Evolutionary conservation across 1,284 basidiomycete species (phyloP).

Genomic region (Baeospora myosura): DNA sequence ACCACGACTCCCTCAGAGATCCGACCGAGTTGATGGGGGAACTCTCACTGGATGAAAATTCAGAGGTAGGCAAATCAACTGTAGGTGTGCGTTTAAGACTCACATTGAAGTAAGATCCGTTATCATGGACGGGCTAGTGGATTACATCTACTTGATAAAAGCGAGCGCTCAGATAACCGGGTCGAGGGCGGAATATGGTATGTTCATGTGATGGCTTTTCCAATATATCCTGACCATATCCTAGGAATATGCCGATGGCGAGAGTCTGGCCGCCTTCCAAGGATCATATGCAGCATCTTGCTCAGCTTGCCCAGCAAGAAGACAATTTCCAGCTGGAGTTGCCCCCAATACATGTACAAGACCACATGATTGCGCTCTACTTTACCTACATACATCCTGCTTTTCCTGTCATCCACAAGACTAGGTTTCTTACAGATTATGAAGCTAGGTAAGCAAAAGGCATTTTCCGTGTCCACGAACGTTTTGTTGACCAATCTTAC

Average conservation of each 20-base stretch:
- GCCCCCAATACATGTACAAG: slow-evolving; percentile 53
- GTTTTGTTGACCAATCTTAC: too few species aligned
- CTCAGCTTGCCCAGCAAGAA: slow-evolving; percentile 24
- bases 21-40: slow-evolving; percentile 58
- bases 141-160: slow-evolving; percentile 64
- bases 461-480: too few species aligned
- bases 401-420: slow-evolving; percentile 67
- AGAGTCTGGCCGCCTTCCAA: slow-evolving; percentile 83
- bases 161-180: slow-evolving; percentile 51
- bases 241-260: slow-evolving; percentile 73
- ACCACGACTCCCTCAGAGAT: slow-evolving; percentile 33
- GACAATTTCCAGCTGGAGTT: slow-evolving; percentile 35
- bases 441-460: too few species aligned
- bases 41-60: slow-evolving; percentile 76
- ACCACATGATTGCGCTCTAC: slow-evolving; percentile 67
- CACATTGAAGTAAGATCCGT: slow-evolving; percentile 76
- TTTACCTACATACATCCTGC: slow-evolving; percentile 73
- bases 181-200: slow-evolving; percentile 78
- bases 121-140: slow-evolving; percentile 78
- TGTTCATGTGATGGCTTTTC: slow-evolving; percentile 7
- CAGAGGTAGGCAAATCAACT: too few species aligned
- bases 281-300: slow-evolving; percentile 30
- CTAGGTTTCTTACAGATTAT: too few species aligned
- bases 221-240: slow-evolving; percentile 6
- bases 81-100: too few species aligned